Evolutionary conservation across 2,329 filamentous ascomycete species (phyloP), one percentile per base, ranked within the genome.

Genomic region (Fonsecaea nubica): DNA sequence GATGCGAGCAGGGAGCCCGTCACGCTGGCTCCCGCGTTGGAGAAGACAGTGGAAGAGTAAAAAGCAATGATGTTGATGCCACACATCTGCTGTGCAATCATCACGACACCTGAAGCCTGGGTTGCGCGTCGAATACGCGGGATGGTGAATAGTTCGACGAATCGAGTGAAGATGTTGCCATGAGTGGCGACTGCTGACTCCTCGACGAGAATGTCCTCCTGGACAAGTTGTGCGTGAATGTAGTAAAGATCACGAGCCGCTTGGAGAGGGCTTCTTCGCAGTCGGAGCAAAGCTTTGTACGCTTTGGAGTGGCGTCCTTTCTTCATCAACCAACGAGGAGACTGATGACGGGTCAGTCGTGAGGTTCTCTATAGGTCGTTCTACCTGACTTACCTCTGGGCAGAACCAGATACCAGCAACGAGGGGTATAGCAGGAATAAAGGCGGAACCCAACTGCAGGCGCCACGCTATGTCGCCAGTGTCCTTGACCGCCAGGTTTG

Each of bases 71-170:
- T 90, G 75, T 92, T 91, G 76, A 90, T 83, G 78, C 85, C 86
- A 72, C 88, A 90, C 85, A 90, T 88, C 76, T 91, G 88, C 76
- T 91, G 89, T 0, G 87, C 88, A 72, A 91, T 88, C 92, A 96
- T 96, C 71, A 94, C 91, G 1, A 88, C 87, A 70, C 89, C 91
- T 0, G 91, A 90, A 5, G 92, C 92, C 35, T 91, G 83, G 3
- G 89, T 93, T 2, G 92, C 92, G 48, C 81, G 80, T 45, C 81
- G 79, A 63, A 83, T 77, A 18, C 81, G 79, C 5, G 81, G 81
- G 59, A 83, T 80, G 12, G 81, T 83, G 68, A 83, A 83, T 0
- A 86, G 75, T 66, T 83, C 78, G 52, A 80, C 60, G 70, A 92
- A 88, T 15, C 90, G 86, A 25, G 81, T 85, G 58, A 87, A 38